A percentile compares a stretch with the other conserved stretches of the same genome.
Conservation (phyloP, 345 rosid genomes). For the Eucalyptus curtisii region DNA sequence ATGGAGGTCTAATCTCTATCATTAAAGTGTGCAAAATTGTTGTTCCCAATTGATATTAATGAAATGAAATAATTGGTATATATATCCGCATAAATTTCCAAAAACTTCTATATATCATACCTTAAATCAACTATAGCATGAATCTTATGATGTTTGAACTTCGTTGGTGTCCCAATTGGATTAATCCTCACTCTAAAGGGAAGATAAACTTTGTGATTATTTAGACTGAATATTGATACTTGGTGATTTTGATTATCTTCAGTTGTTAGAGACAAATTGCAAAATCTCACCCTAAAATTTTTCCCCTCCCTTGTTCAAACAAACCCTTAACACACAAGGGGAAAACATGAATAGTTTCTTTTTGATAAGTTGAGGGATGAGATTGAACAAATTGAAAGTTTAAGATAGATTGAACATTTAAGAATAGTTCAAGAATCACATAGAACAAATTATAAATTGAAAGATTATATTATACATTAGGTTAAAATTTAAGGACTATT, state of each 20-base stretch:
- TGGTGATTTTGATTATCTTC: not conserved
- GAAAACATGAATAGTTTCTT: not conserved
- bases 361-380: too few relatives aligned
- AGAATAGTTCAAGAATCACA: too few relatives aligned
- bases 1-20: not conserved
- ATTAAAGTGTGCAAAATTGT: not conserved
- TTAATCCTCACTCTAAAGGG: not conserved
- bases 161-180: not conserved
- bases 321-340: not conserved
- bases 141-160: not conserved
- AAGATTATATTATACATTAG: too few relatives aligned
- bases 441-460: too few relatives aligned
- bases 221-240: not conserved
- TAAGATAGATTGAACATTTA: too few relatives aligned
- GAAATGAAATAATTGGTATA: too few relatives aligned
- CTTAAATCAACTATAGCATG: not conserved
- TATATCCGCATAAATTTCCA: not conserved
- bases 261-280: not conserved
- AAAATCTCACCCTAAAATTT: not conserved
- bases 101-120: not conserved
- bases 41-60: too few relatives aligned
- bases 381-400: not conserved
- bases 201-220: not conserved
- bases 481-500: too few relatives aligned
- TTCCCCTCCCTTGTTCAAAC: not conserved